Conservation (phyloP, 495 filamentous ascomycete species). For the Xylaria sp. region DNA sequence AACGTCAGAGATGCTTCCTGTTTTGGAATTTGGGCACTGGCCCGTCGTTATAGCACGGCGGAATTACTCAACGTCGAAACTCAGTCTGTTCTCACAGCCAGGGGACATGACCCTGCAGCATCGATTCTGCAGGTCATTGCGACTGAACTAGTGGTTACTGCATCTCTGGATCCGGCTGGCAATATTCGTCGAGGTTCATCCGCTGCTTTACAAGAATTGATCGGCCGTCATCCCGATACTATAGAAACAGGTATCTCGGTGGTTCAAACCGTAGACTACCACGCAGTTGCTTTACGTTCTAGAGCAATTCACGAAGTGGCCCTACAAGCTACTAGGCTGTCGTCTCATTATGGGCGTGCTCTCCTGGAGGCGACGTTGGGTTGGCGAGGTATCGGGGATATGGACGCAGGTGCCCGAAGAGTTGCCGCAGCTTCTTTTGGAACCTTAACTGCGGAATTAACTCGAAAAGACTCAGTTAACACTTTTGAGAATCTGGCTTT, state of each 20-base stretch:
- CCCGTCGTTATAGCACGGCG: conserved; percentile 80
- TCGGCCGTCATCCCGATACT: conserved; percentile 88
- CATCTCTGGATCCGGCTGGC: conserved; percentile 86
- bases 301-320: conserved; percentile 81
- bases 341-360: conserved; percentile 71
- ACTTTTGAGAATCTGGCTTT: conserved; percentile 38
- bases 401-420: conserved; percentile 74
- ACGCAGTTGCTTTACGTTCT: conserved; percentile 85
- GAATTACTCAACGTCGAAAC: conserved; percentile 72
- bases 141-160: conserved; percentile 77
- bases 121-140: conserved; percentile 79
- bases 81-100: conserved; percentile 39
- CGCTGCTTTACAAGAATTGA: conserved; percentile 91
- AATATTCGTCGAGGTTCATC: conserved; percentile 93
- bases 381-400: conserved; percentile 86
- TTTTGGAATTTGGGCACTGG: conserved; percentile 93
- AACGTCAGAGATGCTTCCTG: conserved; percentile 97
- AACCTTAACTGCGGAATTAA: conserved; percentile 54
- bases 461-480: conserved; percentile 24
- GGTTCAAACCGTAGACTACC: conserved; percentile 91
- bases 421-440: conserved; percentile 75
- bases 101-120: conserved; percentile 39
- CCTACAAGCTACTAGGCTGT: conserved; percentile 67
- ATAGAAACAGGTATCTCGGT: conserved; percentile 80
- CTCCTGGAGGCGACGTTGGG: conserved; percentile 74